Percentiles rank a stretch among this genome's conserved stretches.
Evolutionary conservation across 1,284 basidiomycete genomes (phyloP).

Genomic region (Pulchroboletus neoregius): DNA sequence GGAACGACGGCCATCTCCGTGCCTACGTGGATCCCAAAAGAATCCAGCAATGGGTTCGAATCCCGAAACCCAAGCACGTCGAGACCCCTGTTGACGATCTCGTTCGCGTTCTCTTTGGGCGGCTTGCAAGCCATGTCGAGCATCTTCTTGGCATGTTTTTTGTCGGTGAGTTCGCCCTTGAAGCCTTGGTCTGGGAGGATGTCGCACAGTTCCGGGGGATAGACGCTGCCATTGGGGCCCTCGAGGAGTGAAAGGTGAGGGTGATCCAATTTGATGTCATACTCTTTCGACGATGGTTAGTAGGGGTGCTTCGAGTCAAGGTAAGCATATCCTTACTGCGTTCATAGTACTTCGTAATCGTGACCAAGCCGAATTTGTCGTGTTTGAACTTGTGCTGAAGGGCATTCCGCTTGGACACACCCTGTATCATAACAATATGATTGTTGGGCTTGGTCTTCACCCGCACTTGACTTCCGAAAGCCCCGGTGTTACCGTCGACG

Average conservation of each 20-base stretch:
- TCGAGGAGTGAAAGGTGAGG: conserved; percentile 60
- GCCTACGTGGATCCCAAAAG: conserved; percentile 61
- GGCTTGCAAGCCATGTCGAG: conserved; percentile 62
- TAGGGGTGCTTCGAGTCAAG: not conserved
- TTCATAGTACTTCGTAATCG: conserved; percentile 62
- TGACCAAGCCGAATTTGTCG: conserved; percentile 46
- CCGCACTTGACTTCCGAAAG: conserved; percentile 58
- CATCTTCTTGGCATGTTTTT: conserved; percentile 64
- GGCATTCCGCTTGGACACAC: conserved; percentile 44
- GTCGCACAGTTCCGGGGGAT: conserved; percentile 68
- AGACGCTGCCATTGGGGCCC: conserved; percentile 52
- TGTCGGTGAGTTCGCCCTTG: conserved; percentile 61
- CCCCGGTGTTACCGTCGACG: conserved; percentile 45
- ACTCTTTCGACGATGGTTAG: conserved; percentile 41
- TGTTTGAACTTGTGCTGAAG: conserved; percentile 51
- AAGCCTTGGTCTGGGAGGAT: conserved; percentile 68
- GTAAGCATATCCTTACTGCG: conserved; percentile 42
- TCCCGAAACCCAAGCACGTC: conserved; percentile 55
- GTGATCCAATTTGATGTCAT: conserved; percentile 45
- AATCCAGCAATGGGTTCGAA: conserved; percentile 40
- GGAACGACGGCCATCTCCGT: conserved; percentile 70
- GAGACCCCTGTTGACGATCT: conserved; percentile 57
- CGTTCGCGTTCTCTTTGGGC: conserved; percentile 60
- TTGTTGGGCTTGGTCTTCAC: conserved; percentile 55
- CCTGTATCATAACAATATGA: conserved; percentile 59